A percentile compares a stretch with the other conserved stretches of the same genome.
Conservation (phyloP, 1,139 yeast species). For the Sporopachydermia cereana region DNA sequence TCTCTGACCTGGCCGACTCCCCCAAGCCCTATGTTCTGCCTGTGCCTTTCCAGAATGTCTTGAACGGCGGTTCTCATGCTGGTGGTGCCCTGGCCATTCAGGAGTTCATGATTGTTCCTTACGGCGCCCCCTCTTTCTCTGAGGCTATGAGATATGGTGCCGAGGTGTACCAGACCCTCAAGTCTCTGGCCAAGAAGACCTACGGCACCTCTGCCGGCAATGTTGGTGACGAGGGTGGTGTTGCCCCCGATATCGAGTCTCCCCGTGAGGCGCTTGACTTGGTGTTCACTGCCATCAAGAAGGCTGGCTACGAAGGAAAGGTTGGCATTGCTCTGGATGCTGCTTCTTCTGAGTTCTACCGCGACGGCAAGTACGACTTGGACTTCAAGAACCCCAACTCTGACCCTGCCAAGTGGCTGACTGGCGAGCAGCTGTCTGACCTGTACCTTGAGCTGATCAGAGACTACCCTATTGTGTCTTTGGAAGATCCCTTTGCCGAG, state of each 20-base stretch:
- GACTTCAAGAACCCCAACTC: constrained; percentile 95
- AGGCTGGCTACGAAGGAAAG: constrained; percentile 89
- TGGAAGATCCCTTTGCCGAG: constrained; percentile 98
- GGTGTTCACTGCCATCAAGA: constrained; percentile 73
- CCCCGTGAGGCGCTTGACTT: constrained; percentile 94
- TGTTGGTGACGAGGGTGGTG: constrained; percentile 99
- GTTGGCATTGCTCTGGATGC: constrained; percentile 87
- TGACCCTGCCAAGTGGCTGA: constrained; percentile 77
- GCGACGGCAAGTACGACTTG: constrained; percentile 90
- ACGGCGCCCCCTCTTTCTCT: constrained; percentile 73
- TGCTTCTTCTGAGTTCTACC: constrained; percentile 94
- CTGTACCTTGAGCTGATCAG: constrained; percentile 65
- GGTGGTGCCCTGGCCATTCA: constrained; percentile 98
- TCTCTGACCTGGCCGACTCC: constrained; percentile 58
- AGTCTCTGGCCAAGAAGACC: constrained; percentile 78
- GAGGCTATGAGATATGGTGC: constrained; percentile 94
- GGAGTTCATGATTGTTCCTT: constrained; percentile 97
- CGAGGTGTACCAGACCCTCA: constrained; percentile 92
- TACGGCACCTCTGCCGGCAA: constrained; percentile 97
- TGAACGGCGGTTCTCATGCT: constrained; percentile 98
- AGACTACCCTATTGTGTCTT: constrained; percentile 92
- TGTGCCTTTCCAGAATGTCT: constrained; percentile 94
- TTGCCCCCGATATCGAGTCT: constrained; percentile 89
- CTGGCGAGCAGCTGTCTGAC: constrained; percentile 77
- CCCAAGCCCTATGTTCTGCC: constrained; percentile 73